A percentile compares a stretch with the other conserved stretches of the same genome.
phyloP scores from a whole-genome alignment of 1,284 basidiomycete genomes.

The Fomitopsis pinicola region DNA sequence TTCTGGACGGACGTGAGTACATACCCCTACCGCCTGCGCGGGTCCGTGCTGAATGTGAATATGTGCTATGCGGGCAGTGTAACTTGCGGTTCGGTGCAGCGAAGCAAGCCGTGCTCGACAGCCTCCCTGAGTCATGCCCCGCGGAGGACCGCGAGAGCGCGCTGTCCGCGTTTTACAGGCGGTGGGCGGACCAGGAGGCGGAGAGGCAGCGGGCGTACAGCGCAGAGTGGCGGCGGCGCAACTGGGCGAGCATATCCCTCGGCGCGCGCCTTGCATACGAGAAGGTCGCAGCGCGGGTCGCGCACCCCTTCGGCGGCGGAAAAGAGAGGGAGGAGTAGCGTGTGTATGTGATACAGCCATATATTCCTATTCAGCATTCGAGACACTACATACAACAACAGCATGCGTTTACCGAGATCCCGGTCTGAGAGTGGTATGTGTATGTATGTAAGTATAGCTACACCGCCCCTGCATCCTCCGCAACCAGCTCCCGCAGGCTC shows the following conservation, averaged over 20 bases:
- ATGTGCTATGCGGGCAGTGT: constrained; percentile 39
- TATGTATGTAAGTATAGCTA: constrained; percentile 11
- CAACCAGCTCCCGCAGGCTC: constrained; percentile 56
- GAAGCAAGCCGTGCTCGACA: constrained; percentile 51
- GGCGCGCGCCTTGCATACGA: constrained; percentile 48
- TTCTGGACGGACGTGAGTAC: constrained; percentile 75
- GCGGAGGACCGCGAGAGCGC: constrained; percentile 56
- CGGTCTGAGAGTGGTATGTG: neutral
- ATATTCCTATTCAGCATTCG: neutral
- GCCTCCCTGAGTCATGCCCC: constrained; percentile 47
- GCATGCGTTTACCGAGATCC: neutral
- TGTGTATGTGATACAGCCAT: constrained; percentile 12
- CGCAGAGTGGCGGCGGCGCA: constrained; percentile 57
- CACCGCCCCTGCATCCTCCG: constrained; percentile 31
- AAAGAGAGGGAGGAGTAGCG: neutral
- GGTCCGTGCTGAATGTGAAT: neutral
- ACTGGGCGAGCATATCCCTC: constrained; percentile 48
- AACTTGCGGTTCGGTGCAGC: constrained; percentile 70
- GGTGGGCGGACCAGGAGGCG: constrained; percentile 68
- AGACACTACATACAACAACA: neutral
- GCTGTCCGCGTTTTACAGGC: constrained; percentile 64
- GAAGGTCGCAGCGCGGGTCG: constrained; percentile 28
- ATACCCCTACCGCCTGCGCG: neutral
- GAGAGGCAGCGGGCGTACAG: constrained; percentile 54
- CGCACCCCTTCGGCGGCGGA: constrained; percentile 13